A percentile compares a stretch with the other conserved stretches of the same genome.
Evolutionary conservation across 2,329 filamentous ascomycete genomes (phyloP).

Genomic region (Penicillium sp.): DNA sequence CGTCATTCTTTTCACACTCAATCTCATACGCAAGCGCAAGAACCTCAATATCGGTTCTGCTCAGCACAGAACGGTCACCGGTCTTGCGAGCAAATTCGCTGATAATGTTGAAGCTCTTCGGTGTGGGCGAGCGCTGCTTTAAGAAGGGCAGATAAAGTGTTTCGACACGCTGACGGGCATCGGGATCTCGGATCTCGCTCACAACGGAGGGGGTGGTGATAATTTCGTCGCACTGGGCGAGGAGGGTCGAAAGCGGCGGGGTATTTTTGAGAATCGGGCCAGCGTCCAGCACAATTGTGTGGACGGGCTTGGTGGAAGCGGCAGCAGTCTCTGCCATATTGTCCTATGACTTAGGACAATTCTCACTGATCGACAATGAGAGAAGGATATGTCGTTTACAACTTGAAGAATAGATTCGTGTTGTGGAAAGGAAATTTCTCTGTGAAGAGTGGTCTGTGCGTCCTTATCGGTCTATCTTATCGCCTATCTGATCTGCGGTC

Average conservation of each 20-base stretch:
- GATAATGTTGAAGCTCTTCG: constrained; percentile 74
- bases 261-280: constrained; percentile 93
- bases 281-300: constrained; percentile 83
- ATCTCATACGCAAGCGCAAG: constrained; percentile 89
- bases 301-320: constrained; percentile 59
- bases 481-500: constrained; percentile 21
- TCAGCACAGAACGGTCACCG: constrained; percentile 83
- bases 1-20: constrained; percentile 87
- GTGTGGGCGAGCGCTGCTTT: constrained; percentile 67
- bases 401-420: constrained; percentile 9
- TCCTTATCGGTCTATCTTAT: constrained; percentile 43
- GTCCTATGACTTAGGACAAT: constrained; percentile 12
- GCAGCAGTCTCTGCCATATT: constrained; percentile 20
- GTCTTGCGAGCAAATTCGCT: constrained; percentile 83
- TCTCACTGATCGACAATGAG: constrained; percentile 1
- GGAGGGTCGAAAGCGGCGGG: constrained; percentile 74
- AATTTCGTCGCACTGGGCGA: constrained; percentile 70
- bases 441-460: constrained; percentile 34
- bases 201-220: constrained; percentile 83
- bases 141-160: constrained; percentile 83
- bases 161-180: constrained; percentile 74
- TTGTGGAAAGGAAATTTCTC: constrained; percentile 31
- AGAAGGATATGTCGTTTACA: neutral
- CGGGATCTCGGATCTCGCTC: constrained; percentile 79
- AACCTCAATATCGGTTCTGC: constrained; percentile 82